A percentile compares a stretch with the other conserved stretches of the same genome.
Evolutionary conservation across 208 protist species (phyloP).

Genomic region (Leishmania tarentolae): DNA sequence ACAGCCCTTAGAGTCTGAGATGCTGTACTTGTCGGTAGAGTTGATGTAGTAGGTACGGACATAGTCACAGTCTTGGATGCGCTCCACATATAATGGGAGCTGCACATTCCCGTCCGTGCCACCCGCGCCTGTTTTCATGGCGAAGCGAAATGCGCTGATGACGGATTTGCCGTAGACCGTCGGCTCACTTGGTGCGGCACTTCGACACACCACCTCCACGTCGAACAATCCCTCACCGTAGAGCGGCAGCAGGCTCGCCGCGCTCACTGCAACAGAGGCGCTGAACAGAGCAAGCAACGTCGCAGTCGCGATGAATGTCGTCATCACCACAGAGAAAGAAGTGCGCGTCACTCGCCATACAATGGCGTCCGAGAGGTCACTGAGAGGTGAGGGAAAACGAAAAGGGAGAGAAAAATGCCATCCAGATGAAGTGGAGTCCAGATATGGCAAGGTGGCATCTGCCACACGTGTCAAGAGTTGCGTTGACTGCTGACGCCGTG

Average conservation of each 20-base stretch:
- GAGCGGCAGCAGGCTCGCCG: slow-evolving; percentile 17
- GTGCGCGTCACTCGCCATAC: not conserved
- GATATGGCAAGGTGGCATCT: not conserved
- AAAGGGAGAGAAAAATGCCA: not conserved
- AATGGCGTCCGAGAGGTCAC: not conserved
- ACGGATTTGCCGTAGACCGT: slow-evolving; percentile 2
- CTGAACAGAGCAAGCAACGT: slow-evolving; percentile 8
- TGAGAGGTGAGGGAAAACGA: not conserved
- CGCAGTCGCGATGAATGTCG: not conserved
- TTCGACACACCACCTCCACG: slow-evolving; percentile 35
- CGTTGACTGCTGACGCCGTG: not conserved
- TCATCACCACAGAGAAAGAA: not conserved
- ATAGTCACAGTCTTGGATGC: not conserved
- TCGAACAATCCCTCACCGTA: slow-evolving; percentile 17
- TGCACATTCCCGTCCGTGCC: not conserved
- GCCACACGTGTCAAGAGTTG: not conserved
- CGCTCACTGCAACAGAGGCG: not conserved
- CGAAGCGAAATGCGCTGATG: slow-evolving; percentile 9
- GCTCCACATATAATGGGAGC: slow-evolving; percentile 31
- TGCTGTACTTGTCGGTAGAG: slow-evolving; percentile 3
- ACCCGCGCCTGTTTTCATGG: not conserved
- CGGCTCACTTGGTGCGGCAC: not conserved
- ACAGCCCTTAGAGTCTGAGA: slow-evolving; percentile 3
- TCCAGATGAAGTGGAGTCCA: not conserved
- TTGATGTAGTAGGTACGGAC: slow-evolving; percentile 11